A percentile compares a stretch with the other conserved stretches of the same genome.
Evolutionary conservation across 805 yeast genomes (phyloP).

Genomic region (Hanseniaspora jakobsenii): DNA sequence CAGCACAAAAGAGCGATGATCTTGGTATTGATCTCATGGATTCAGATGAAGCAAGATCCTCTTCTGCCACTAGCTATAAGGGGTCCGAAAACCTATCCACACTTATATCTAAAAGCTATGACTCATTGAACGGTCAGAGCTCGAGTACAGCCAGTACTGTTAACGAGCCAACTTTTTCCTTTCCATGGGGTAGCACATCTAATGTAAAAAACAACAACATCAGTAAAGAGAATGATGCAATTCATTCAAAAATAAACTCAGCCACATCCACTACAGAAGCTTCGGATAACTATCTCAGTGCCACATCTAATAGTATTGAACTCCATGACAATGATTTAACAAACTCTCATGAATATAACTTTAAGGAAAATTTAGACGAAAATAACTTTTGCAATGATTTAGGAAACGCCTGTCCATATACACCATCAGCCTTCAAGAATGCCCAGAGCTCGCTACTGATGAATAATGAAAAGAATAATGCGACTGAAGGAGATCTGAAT

Average conservation of each 20-base stretch:
- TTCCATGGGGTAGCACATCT: slow-evolving; percentile 3
- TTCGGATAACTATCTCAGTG: not conserved
- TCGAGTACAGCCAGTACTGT: no score
- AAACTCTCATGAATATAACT: slow-evolving; percentile 4
- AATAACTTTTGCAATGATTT: slow-evolving; percentile 7
- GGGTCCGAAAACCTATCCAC: slow-evolving; percentile 1
- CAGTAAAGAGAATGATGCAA: no score
- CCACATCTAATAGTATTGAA: no score
- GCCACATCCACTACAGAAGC: not conserved
- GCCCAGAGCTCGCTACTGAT: not conserved
- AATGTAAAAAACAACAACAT: no score
- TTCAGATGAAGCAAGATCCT: not conserved
- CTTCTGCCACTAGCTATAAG: slow-evolving; percentile 3
- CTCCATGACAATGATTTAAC: no score
- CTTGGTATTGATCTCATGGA: not conserved
- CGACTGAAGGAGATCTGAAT: not conserved
- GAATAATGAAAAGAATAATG: no score
- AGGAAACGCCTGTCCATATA: slow-evolving; percentile 11
- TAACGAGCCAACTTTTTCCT: not conserved
- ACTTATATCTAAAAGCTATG: not conserved
- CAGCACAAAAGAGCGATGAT: not conserved
- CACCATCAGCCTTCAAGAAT: not conserved
- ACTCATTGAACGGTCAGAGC: not conserved
- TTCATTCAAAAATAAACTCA: slow-evolving; percentile 9
- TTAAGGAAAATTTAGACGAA: slow-evolving; percentile 1